A percentile compares a stretch with the other conserved stretches of the same genome.
Evolutionary conservation across 768 basidiomycete genomes (phyloP).

Genomic region (Boletus insuetus): DNA sequence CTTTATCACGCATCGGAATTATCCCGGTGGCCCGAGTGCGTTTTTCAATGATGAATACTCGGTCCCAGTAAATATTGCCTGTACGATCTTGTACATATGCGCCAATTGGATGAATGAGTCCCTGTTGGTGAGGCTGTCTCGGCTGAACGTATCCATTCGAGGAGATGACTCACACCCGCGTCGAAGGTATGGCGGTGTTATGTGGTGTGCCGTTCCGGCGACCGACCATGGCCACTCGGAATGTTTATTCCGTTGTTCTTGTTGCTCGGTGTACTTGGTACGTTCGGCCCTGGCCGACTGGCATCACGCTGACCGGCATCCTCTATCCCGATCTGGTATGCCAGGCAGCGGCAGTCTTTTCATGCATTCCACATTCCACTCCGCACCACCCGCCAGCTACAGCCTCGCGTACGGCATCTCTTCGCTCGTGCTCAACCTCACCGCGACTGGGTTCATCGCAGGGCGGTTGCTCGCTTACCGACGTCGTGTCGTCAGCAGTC

Average conservation of each 20-base stretch:
- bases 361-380: conserved; percentile 20
- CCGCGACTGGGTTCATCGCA: conserved; percentile 29
- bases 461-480: conserved; percentile 26
- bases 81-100: background rate
- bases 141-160: background rate
- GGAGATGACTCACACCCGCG: background rate
- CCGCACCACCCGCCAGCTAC: conserved; percentile 2
- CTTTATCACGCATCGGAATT: conserved; percentile 29
- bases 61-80: background rate
- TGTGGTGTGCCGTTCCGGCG: conserved; percentile 43
- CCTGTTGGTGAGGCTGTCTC: background rate
- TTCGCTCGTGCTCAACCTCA: conserved; percentile 29
- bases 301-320: background rate
- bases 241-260: conserved; percentile 36
- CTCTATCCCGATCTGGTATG: no score
- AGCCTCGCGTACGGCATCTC: conserved; percentile 23
- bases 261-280: conserved; percentile 42
- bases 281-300: conserved; percentile 3
- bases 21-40: conserved; percentile 27
- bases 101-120: conserved; percentile 12
- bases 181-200: conserved; percentile 45
- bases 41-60: conserved; percentile 15
- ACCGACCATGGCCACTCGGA: conserved; percentile 27
- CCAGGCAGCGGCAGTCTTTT: conserved; percentile 15
- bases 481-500: conserved; percentile 17